phyloP scores from a whole-genome alignment of 2,329 filamentous ascomycete species.

The Pseudocercospora vitis region DNA sequence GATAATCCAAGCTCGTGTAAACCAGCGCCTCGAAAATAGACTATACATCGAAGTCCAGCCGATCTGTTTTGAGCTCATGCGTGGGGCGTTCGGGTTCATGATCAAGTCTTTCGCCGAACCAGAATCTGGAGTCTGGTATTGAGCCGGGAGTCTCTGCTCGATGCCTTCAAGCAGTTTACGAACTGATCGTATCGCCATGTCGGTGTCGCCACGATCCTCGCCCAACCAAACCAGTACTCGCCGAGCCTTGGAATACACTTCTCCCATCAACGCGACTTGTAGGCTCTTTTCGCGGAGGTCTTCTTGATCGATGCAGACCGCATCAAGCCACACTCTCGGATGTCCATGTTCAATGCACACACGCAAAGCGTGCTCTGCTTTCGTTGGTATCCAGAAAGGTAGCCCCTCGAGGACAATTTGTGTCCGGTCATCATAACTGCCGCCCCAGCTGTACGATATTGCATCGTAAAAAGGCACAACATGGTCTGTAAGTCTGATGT shows the following conservation, averaged over 20 bases:
- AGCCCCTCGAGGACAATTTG: not conserved
- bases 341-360: not conserved
- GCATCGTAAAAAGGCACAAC: slow-evolving; percentile 3
- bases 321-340: not conserved
- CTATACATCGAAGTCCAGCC: not conserved
- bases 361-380: slow-evolving; percentile 3
- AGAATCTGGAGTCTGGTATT: not conserved
- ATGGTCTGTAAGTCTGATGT: not conserved
- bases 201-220: not conserved
- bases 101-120: not conserved
- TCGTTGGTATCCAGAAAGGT: not conserved
- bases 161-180: not conserved
- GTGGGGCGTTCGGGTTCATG: not conserved
- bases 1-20: slow-evolving; percentile 19
- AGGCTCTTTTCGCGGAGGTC: not conserved
- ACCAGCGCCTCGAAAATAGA: slow-evolving; percentile 5
- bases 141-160: not conserved
- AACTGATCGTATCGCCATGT: not conserved
- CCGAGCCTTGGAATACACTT: not conserved
- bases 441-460: slow-evolving; percentile 7
- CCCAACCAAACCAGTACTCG: not conserved
- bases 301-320: slow-evolving; percentile 8
- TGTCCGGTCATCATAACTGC: not conserved
- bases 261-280: slow-evolving; percentile 2
- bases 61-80: not conserved